phyloP scores from a whole-genome alignment of 495 filamentous ascomycete species.

The Immersiella caudata region DNA sequence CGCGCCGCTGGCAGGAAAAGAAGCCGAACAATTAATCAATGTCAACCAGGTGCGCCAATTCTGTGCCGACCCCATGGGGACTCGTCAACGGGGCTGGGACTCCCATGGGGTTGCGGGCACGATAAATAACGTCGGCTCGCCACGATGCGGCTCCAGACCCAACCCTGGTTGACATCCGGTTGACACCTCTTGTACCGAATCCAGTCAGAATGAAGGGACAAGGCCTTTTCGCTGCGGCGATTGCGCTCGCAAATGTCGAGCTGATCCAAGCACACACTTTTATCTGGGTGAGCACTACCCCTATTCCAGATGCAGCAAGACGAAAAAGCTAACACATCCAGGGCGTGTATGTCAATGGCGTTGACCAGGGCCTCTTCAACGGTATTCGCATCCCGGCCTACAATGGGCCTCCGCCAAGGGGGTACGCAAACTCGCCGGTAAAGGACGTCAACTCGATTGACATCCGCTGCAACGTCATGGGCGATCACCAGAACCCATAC shows the following conservation, averaged over 20 bases:
- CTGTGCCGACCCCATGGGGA: not conserved
- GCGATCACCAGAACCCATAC: slow-evolving; percentile 42
- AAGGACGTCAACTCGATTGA: slow-evolving; percentile 47
- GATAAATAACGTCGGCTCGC: slow-evolving; percentile 15
- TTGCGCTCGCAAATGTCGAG: slow-evolving; percentile 21
- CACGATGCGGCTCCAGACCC: slow-evolving; percentile 12
- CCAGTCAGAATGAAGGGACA: slow-evolving; percentile 18
- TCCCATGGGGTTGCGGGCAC: not conserved
- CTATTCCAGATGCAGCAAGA: not conserved
- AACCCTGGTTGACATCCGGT: slow-evolving; percentile 12
- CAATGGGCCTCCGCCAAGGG: slow-evolving; percentile 42
- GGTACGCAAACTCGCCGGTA: slow-evolving; percentile 50
- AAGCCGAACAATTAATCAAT: slow-evolving; percentile 16
- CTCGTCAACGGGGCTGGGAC: too few species aligned
- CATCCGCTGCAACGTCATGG: slow-evolving; percentile 52
- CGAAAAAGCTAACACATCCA: slow-evolving; percentile 16
- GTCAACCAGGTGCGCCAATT: slow-evolving; percentile 6
- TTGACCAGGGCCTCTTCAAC: slow-evolving; percentile 46
- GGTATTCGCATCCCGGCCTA: slow-evolving; percentile 46
- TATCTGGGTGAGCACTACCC: slow-evolving; percentile 30
- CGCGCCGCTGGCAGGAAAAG: not conserved
- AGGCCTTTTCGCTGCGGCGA: slow-evolving; percentile 6
- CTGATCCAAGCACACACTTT: slow-evolving; percentile 29
- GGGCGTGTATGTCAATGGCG: slow-evolving; percentile 49
- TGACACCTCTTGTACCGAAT: too few species aligned